Conservation (phyloP, 257 asterid genomes). For the Coffea canephora region DNA sequence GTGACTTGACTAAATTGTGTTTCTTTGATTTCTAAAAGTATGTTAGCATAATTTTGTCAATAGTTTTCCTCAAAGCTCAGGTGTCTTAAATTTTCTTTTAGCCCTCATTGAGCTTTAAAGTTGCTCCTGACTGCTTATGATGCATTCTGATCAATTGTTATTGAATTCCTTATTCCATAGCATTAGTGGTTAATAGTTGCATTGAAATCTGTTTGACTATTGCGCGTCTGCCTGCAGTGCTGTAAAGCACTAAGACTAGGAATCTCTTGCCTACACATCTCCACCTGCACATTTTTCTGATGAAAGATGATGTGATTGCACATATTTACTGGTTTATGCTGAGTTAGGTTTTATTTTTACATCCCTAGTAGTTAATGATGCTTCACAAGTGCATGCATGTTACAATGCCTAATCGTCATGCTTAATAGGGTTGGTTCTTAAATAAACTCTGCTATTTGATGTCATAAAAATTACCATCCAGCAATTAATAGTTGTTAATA, state of each 20-base stretch:
- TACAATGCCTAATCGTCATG: neutral
- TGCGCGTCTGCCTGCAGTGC: no score
- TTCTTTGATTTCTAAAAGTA: neutral
- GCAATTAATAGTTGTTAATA: conserved; percentile 7
- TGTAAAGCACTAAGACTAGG: no score
- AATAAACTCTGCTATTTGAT: neutral
- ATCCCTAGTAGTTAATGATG: neutral
- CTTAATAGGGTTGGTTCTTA: neutral
- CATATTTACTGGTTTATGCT: neutral
- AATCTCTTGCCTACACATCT: no score
- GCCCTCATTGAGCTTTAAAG: neutral
- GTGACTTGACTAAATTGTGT: neutral
- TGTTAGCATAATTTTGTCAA: neutral
- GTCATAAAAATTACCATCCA: neutral
- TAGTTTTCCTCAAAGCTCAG: neutral
- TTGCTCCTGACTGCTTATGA: neutral
- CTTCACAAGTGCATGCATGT: neutral
- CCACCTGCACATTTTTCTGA: neutral
- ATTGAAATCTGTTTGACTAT: neutral
- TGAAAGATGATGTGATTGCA: neutral
- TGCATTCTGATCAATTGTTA: neutral
- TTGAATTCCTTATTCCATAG: neutral
- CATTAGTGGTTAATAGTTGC: neutral
- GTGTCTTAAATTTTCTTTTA: neutral
- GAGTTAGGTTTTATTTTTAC: neutral